Base-by-base conservation (phyloP, 441 rosid species). In the Arabidopsis lyrata region DNA sequence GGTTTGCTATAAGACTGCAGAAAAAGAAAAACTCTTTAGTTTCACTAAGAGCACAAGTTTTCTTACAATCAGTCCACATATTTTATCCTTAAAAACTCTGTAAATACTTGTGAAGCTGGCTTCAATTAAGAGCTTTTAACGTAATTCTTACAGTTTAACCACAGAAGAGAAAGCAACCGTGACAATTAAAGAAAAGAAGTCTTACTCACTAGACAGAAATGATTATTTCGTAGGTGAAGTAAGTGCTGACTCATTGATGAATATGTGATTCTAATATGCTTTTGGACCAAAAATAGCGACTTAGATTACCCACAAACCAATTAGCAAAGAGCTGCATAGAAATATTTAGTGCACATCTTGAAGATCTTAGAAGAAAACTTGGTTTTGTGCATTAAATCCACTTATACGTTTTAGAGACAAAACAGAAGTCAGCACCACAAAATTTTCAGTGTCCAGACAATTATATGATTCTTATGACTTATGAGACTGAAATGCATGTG, bases 31-130 rank as follows among this genome's bases (percentile, higher is more conserved):
- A 50, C 59, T 22, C 48, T 66, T 52, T 22, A 22, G 48, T 52
- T 50, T 38, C 11, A n/a, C 71, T 52, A 22, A 7, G 24, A 36
- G 13, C n/a, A 41, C 20, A 35, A 11, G 6, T 15, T 32, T n/a
- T 47, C 8, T 64, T 20, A 35, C 14, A 50, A 36, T 52, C 70
- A 20, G 20, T 35, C 22, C 59, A 66, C 34, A 36, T 67, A 27
- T 11, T 24, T 39, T 10, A 27, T 15, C 52, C 38, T 38, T 24
- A 15, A n/a, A 66, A 66, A 38, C 38, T 52, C 47, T 38, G 59
- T 66, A 50, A 34, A 18, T 50, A 50, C 32, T 66, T 50, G 59
- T 36, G 34, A 48, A 66, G 70, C 35, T 65, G 61, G 41, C 62
- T 56, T 56, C 27, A 15, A 16, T 5, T 56, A 56, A 34, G 7